Evolutionary conservation across 495 filamentous ascomycete genomes (phyloP), one percentile per base, ranked within the genome.

Genomic region (Chaetomidium leptoderma): DNA sequence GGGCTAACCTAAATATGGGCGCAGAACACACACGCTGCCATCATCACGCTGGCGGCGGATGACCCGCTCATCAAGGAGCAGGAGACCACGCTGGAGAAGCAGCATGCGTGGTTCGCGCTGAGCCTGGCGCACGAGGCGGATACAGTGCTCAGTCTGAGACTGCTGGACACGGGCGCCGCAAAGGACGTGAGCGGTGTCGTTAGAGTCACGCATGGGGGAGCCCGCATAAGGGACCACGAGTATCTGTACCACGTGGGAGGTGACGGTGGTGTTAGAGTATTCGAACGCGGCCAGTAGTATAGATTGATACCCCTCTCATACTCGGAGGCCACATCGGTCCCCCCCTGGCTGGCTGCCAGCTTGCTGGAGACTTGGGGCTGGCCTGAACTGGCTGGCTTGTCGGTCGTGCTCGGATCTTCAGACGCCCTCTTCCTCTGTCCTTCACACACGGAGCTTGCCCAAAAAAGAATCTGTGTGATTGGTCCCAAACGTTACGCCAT

Each of bases 111-210:
- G 30, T 83, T 95, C 48, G 75, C 85, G 39, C 70, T 89, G 55
- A 79, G 78, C 3, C 61, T 89, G 63, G 88, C 86, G n/a, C 90
- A 96, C 70, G 76, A 84, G 64, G 90, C 93, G 10, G 66, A 77
- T 9, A 78, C 80, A 55, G 75, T 89, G 1, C 78, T 92, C 67
- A 84, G 88, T 59, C 71, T 92, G 27, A 78, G 90, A 44, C 77
- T 81, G 58, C 71, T 97, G 57, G 89, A 92, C 63, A 95, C 90
- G 0, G 92, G 92, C 1, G 80, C 83, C 16, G 93, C 92, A 50
- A 86, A 79, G 70, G 92, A 97, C 77, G 89, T 97, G 24, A 95
- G 88, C 74, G 92, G 93, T 9, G 89, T 96, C 35, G 60, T 96
- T 53, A 81, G 92, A 62, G 80, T 95, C 50, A 90, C 86, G 9